Evolutionary conservation across 2,329 filamentous ascomycete species (phyloP).

Genomic region (Epichloe scottii): DNA sequence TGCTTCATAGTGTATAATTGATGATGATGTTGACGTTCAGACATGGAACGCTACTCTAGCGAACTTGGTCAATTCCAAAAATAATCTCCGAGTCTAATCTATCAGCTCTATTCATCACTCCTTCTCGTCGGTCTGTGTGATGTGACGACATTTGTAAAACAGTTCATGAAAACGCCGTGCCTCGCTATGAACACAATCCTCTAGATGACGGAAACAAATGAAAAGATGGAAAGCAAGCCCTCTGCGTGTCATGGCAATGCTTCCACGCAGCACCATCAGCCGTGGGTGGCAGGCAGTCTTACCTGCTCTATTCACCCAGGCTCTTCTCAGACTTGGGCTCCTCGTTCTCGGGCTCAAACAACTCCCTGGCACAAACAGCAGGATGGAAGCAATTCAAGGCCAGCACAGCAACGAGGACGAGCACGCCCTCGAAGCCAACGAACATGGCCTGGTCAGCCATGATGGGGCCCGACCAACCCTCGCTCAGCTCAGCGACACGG

Average conservation of each 20-base stretch:
- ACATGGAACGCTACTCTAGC: too few species aligned
- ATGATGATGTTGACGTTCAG: too few species aligned
- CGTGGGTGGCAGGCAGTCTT: neutral
- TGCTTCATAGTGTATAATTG: too few species aligned
- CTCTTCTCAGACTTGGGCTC: neutral
- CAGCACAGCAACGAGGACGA: slow-evolving; percentile 34
- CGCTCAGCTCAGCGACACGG: slow-evolving; percentile 51
- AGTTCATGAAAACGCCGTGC: neutral
- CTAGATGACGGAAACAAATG: neutral
- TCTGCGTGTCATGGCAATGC: neutral
- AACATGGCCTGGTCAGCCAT: slow-evolving; percentile 44
- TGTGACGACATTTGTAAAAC: neutral
- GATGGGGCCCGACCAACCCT: slow-evolving; percentile 48
- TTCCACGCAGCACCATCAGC: neutral
- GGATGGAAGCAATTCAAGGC: slow-evolving; percentile 29
- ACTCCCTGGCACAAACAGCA: slow-evolving; percentile 14
- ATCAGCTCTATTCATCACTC: neutral
- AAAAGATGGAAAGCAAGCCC: neutral
- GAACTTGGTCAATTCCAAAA: too few species aligned
- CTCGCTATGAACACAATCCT: neutral
- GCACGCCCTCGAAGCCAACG: slow-evolving; percentile 43
- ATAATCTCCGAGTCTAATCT: neutral
- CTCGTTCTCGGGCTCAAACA: slow-evolving; percentile 16
- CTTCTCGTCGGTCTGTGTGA: neutral
- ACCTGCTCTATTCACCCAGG: neutral